phyloP scores from a whole-genome alignment of 2,329 filamentous ascomycete species.

The Clarireedia monteithiana region DNA sequence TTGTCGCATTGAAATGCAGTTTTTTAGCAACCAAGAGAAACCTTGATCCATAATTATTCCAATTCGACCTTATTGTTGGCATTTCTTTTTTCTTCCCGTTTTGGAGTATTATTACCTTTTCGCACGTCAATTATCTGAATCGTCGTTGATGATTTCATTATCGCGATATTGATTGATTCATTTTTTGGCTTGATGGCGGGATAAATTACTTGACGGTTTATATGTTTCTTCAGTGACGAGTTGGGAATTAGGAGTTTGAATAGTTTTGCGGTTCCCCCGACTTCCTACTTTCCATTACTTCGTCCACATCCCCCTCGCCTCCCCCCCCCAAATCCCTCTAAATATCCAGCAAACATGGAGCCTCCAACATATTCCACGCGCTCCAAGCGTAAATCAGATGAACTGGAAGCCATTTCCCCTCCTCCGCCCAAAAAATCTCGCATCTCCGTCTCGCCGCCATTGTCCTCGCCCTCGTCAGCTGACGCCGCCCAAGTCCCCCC shows the following conservation, averaged over 20 bases:
- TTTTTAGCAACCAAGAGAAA: too few species aligned
- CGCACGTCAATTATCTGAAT: background rate
- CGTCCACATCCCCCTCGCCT: background rate
- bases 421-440: conserved; percentile 5
- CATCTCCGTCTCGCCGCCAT: conserved; percentile 3
- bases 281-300: background rate
- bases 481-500: conserved; percentile 1
- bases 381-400: conserved; percentile 6
- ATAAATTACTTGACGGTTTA: too few species aligned
- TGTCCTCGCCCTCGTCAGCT: conserved; percentile 7
- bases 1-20: too few species aligned
- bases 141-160: background rate
- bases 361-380: conserved; percentile 8
- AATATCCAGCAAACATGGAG: background rate
- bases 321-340: background rate
- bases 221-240: too few species aligned
- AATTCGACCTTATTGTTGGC: too few species aligned
- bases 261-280: background rate
- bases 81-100: too few species aligned
- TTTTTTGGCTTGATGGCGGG: too few species aligned
- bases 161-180: too few species aligned
- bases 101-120: too few species aligned
- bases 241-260: too few species aligned
- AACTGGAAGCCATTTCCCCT: background rate
- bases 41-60: too few species aligned